A percentile compares a stretch with the other conserved stretches of the same genome.
Evolutionary conservation across 2,329 filamentous ascomycete species (phyloP).

Genomic region (Penicillium sp.): DNA sequence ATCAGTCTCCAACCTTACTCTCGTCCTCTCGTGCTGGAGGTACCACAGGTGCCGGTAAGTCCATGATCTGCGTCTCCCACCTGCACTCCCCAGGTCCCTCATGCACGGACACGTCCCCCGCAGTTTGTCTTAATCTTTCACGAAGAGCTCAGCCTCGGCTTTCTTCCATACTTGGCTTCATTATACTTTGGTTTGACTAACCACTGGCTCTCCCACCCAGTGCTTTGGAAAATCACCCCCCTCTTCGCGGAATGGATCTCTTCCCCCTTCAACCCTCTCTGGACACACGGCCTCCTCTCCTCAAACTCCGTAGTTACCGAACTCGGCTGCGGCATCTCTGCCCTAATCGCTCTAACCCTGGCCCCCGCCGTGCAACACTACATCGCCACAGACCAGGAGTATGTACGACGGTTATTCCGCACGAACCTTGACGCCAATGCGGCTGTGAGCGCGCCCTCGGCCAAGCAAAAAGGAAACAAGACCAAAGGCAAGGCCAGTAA

Average conservation of each 20-base stretch:
- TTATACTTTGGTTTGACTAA: constrained; percentile 3
- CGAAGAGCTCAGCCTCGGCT: constrained; percentile 9
- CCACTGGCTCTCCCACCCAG: constrained; percentile 39
- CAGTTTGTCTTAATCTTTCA: constrained; percentile 10
- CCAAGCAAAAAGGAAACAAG: constrained; percentile 11
- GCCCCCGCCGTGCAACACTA: constrained; percentile 60
- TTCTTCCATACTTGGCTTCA: not conserved
- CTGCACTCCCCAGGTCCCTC: constrained; percentile 1
- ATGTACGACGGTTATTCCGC: constrained; percentile 71
- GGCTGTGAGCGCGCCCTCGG: not conserved
- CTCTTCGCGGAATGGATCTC: constrained; percentile 76
- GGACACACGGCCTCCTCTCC: constrained; percentile 52
- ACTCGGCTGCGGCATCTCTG: constrained; percentile 83
- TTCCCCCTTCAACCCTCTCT: constrained; percentile 57
- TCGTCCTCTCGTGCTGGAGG: constrained; percentile 68
- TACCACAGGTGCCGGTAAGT: constrained; percentile 65
- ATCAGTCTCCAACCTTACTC: constrained; percentile 78
- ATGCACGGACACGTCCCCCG: constrained; percentile 16
- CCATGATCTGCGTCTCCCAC: not conserved
- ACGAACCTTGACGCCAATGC: constrained; percentile 61
- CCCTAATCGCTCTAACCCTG: constrained; percentile 67
- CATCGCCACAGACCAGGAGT: constrained; percentile 81
- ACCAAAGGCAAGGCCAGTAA: constrained; percentile 6
- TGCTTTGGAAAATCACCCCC: constrained; percentile 89
- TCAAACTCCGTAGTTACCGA: constrained; percentile 63